Evolutionary conservation across 208 protist genomes (phyloP).

Genomic region (Angomonas ambiguus): DNA sequence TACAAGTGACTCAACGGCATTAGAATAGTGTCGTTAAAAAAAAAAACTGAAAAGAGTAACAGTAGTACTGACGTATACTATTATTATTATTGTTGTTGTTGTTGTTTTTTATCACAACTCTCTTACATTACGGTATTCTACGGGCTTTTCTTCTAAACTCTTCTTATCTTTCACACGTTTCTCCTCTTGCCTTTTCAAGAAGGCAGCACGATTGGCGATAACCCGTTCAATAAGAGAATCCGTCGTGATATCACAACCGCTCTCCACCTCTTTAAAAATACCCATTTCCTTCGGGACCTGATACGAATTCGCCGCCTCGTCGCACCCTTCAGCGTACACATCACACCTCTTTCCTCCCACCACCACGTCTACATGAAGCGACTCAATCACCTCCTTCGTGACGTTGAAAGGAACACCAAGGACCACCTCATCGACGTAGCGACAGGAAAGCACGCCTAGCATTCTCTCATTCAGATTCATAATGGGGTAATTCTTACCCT

Average conservation of each 20-base stretch:
- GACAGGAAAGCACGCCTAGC: slow-evolving; percentile 94
- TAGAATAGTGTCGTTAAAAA: background rate
- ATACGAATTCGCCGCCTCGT: slow-evolving; percentile 26
- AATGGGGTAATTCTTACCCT: slow-evolving; percentile 96
- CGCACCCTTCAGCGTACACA: slow-evolving; percentile 8
- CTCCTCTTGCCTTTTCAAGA: slow-evolving; percentile 61
- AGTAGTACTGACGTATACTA: background rate
- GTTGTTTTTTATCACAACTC: slow-evolving; percentile 22
- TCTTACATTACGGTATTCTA: slow-evolving; percentile 63
- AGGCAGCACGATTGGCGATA: slow-evolving; percentile 59
- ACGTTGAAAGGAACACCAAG: slow-evolving; percentile 96
- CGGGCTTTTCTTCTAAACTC: slow-evolving; percentile 41
- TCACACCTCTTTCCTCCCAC: slow-evolving; percentile 73
- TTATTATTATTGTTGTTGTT: slow-evolving; percentile 11
- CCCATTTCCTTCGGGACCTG: slow-evolving; percentile 71
- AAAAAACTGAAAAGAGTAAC: slow-evolving; percentile 8
- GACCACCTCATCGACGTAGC: slow-evolving; percentile 97
- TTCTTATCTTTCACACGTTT: slow-evolving; percentile 71
- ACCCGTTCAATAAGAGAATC: slow-evolving; percentile 79
- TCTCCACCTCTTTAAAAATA: slow-evolving; percentile 81
- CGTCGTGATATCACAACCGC: slow-evolving; percentile 52
- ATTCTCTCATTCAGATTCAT: slow-evolving; percentile 98
- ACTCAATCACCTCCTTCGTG: slow-evolving; percentile 90
- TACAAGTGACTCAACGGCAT: background rate
- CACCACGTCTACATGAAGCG: slow-evolving; percentile 82